Conservation (phyloP, 305 asterid genomes). For the Solanum hybrid region DNA sequence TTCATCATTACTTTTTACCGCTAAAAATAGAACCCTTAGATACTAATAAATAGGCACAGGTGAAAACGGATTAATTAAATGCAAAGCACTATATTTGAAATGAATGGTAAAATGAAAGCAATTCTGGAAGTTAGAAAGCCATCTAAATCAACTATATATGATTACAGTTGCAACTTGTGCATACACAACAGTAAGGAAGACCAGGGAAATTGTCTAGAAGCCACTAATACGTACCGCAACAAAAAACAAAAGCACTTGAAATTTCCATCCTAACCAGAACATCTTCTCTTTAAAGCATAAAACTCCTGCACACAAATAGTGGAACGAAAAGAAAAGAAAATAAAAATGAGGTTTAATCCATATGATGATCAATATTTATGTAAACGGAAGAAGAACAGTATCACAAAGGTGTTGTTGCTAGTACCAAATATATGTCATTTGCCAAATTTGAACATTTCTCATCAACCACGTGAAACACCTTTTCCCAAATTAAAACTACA, state of each 20-base stretch:
- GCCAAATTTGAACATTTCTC: neutral
- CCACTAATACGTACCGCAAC: slow-evolving; percentile 57
- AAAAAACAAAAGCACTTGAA: slow-evolving; percentile 77
- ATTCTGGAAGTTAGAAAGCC: neutral
- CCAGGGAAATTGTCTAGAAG: neutral
- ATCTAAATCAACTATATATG: neutral
- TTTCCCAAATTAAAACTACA: neutral
- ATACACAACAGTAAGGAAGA: neutral
- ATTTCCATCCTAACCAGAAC: slow-evolving; percentile 68
- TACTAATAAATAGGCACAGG: neutral
- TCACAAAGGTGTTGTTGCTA: neutral
- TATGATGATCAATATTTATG: neutral
- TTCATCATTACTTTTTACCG: neutral
- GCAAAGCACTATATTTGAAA: neutral
- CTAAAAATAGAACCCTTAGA: neutral
- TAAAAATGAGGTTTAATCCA: neutral
- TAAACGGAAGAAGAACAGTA: neutral
- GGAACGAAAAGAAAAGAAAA: neutral
- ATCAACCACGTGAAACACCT: neutral
- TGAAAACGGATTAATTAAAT: neutral
- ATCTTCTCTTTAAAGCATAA: slow-evolving; percentile 74
- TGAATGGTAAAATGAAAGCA: neutral
- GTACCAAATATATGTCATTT: neutral
- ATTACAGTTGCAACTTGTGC: neutral
- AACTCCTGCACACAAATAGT: slow-evolving; percentile 48